Conservation (phyloP, 805 yeast genomes). For the Kodamaea sagamina region DNA sequence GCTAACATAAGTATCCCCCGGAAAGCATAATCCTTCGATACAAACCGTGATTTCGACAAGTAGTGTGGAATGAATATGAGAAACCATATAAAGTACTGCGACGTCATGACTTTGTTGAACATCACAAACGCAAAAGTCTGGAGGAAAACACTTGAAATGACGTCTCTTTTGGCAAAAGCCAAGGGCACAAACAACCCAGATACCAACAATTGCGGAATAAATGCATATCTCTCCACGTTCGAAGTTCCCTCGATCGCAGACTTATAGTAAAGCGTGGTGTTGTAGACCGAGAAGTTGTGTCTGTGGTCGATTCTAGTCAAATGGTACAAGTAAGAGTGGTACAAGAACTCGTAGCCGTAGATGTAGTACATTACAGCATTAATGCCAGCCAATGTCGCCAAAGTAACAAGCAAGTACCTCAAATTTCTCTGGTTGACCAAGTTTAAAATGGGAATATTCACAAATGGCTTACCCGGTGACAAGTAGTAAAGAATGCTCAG, state of each 20-base stretch:
- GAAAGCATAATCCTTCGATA: neutral
- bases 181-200: conserved; percentile 62
- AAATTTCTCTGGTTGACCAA: conserved; percentile 43
- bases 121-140: conserved; percentile 48
- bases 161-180: conserved; percentile 31
- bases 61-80: conserved; percentile 79
- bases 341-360: conserved; percentile 75
- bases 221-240: conserved; percentile 61
- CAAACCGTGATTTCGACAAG: conserved; percentile 46
- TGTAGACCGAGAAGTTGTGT: conserved; percentile 90
- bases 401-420: conserved; percentile 33
- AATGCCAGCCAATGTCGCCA: conserved; percentile 46
- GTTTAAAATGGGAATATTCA: conserved; percentile 29
- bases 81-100: conserved; percentile 96
- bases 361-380: conserved; percentile 61
- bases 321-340: conserved; percentile 83
- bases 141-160: conserved; percentile 37
- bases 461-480: conserved; percentile 22
- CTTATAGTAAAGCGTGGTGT: conserved; percentile 65
- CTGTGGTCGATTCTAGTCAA: conserved; percentile 84
- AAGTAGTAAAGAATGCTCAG: conserved; percentile 65
- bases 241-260: conserved; percentile 36
- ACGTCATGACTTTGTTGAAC: conserved; percentile 68
- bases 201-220: conserved; percentile 76
- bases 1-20: conserved; percentile 45